Percentiles rank a stretch among this genome's conserved stretches.
phyloP scores from a whole-genome alignment of 495 filamentous ascomycete species.

The Lasiosphaeria miniovina region DNA sequence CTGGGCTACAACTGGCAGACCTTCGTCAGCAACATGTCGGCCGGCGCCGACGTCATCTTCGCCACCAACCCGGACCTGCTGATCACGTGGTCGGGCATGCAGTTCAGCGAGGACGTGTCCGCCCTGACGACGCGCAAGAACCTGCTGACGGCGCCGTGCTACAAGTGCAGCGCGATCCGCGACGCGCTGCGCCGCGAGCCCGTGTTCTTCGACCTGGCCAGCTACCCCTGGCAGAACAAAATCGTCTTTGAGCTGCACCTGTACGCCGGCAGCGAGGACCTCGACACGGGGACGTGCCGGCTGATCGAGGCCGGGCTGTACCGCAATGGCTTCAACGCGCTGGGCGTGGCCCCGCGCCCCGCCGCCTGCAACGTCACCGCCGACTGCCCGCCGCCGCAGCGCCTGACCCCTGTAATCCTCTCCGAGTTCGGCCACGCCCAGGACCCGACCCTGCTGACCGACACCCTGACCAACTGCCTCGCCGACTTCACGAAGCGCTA shows the following conservation, averaged over 20 bases:
- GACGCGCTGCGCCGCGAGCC: conserved; percentile 29
- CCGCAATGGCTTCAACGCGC: conserved; percentile 47
- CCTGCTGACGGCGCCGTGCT: conserved; percentile 40
- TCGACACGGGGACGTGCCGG: conserved; percentile 42
- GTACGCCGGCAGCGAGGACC: conserved; percentile 43
- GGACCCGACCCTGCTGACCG: conserved; percentile 36
- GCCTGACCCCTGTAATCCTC: conserved; percentile 44
- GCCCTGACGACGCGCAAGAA: conserved; percentile 44
- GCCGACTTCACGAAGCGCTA: conserved; percentile 42
- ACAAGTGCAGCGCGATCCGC: conserved; percentile 44
- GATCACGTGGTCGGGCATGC: conserved; percentile 54
- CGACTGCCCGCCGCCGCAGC: conserved; percentile 25
- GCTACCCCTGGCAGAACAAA: conserved; percentile 39
- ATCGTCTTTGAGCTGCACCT: conserved; percentile 55
- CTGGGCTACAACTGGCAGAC: conserved; percentile 51
- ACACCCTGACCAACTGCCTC: conserved; percentile 47
- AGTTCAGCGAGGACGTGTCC: conserved; percentile 49
- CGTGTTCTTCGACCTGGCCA: conserved; percentile 28
- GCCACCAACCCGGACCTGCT: conserved; percentile 50
- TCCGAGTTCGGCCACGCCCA: conserved; percentile 50
- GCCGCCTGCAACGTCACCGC: conserved; percentile 26
- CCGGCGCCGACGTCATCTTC: conserved; percentile 46
- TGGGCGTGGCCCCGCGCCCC: conserved; percentile 35
- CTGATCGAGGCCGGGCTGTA: conserved; percentile 43
- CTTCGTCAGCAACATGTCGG: conserved; percentile 49